Conservation (phyloP, 306 rosid species). For the Hippophae rhamnoides region DNA sequence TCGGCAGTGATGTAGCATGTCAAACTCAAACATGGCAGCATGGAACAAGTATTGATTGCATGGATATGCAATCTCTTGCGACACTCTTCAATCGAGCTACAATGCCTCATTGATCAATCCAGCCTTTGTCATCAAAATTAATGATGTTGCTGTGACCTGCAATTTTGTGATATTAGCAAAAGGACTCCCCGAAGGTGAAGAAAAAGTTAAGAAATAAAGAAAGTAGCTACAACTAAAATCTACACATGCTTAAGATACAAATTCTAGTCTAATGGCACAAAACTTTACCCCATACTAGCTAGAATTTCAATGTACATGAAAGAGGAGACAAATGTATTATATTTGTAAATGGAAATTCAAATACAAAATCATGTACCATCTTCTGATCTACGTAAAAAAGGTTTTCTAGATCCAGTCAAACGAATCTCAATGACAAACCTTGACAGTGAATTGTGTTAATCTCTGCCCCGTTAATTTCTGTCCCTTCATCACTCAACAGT, state of each 20-base stretch:
- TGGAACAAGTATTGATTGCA: too few relatives aligned
- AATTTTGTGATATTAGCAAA: constrained; percentile 15
- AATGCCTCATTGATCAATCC: constrained; percentile 8
- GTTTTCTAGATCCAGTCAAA: constrained; percentile 9
- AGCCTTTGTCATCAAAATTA: constrained; percentile 35
- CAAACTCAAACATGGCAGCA: too few relatives aligned
- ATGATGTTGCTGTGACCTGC: constrained; percentile 51
- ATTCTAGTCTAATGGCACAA: background rate
- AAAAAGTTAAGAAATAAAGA: constrained; percentile 3
- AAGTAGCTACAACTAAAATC: constrained; percentile 1
- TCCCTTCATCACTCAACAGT: constrained; percentile 51
- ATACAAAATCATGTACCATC: background rate
- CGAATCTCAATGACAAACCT: constrained; percentile 49
- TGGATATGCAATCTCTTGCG: too few relatives aligned
- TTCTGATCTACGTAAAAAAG: background rate
- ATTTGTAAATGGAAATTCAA: too few relatives aligned
- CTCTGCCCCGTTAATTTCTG: constrained; percentile 56
- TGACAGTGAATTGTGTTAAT: constrained; percentile 63
- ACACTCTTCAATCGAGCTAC: too few relatives aligned
- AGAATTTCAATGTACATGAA: background rate
- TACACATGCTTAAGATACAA: background rate
- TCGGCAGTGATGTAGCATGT: too few relatives aligned
- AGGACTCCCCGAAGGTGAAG: background rate
- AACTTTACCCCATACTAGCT: too few relatives aligned
- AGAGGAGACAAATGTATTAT: background rate